Evolutionary conservation across 2,329 filamentous ascomycete genomes (phyloP), one percentile per base, ranked within the genome.

Genomic region (Venturia carpophila): DNA sequence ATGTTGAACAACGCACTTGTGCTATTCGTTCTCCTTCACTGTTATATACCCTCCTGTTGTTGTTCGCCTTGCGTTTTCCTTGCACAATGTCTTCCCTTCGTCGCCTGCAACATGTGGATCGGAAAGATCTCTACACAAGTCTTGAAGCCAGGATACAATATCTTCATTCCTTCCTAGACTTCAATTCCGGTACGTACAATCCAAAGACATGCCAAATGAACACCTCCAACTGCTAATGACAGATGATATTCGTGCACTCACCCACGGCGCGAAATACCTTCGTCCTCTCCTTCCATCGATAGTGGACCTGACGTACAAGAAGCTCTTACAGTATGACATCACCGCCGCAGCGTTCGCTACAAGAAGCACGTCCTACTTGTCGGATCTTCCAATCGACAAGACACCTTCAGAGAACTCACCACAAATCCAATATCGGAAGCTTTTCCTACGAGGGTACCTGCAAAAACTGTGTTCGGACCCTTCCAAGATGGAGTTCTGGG

Each of bases 231-330:
- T 17, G 15, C 15, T 13, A 55, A 55, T 6, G 7, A 55, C 4
- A 55, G 89, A 82, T 67, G 89, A 92, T 71, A 85, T 91, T 65
- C 87, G 89, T 69, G 88, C 88, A 47, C 82, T 92, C 45, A 80
- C 84, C 17, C 79, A 81, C 2, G 89, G 88, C 68, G 80, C 84
- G 66, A 91, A 91, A 74, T 91, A 91, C 76, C 87, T 92, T 78
- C 89, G 88, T 71, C 85, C 87, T n/a, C 83, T 93, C 41, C 91
- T 93, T 68, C 91, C 91, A 0, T 87, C 89, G 58, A 83, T 94
- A 27, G 89, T 93, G 71, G 91, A 92, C 75, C 89, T 92, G 67
- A 88, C 93, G 42, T 94, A 93, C 79, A 86, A 87, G 72, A 93
- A 93, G 73, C 82, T 94, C 0, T 79, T 93, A 13, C 84, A 87